phyloP scores from a whole-genome alignment of 257 asterid species.

The Hygrophila difformis region DNA sequence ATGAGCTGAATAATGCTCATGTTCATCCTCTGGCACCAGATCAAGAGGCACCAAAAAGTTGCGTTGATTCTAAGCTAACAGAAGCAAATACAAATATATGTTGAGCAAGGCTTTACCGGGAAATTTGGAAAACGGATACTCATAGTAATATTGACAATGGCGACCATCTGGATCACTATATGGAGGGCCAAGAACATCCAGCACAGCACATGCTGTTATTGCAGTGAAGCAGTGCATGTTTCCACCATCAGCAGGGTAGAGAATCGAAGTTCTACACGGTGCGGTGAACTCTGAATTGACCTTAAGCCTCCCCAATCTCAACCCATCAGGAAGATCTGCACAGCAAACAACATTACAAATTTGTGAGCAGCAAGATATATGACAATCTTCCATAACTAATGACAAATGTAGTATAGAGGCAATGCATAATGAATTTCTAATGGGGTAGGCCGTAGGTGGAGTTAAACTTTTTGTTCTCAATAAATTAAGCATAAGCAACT shows the following conservation, averaged over 20 bases:
- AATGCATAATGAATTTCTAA: too few relatives aligned
- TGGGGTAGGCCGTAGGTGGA: too few relatives aligned
- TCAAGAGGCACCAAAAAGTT: too few relatives aligned
- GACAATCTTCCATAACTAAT: not conserved
- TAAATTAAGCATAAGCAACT: too few relatives aligned
- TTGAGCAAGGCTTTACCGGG: slow-evolving; percentile 13
- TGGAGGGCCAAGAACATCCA: slow-evolving; percentile 93
- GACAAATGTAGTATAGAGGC: too few relatives aligned
- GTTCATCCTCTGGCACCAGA: too few relatives aligned
- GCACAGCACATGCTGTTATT: slow-evolving; percentile 69
- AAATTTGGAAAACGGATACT: slow-evolving; percentile 36
- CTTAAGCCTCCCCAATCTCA: slow-evolving; percentile 56
- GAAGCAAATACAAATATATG: too few relatives aligned
- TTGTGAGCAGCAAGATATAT: not conserved
- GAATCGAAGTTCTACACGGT: slow-evolving; percentile 56
- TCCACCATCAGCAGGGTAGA: slow-evolving; percentile 77
- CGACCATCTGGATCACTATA: slow-evolving; percentile 82
- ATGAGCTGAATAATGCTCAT: too few relatives aligned
- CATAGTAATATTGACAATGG: slow-evolving; percentile 68
- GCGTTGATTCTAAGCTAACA: too few relatives aligned
- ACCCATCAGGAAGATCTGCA: slow-evolving; percentile 23
- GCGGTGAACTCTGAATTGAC: slow-evolving; percentile 53
- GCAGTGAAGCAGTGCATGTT: slow-evolving; percentile 88
- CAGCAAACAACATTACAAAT: slow-evolving; percentile 7
- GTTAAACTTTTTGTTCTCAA: too few relatives aligned